Evolutionary conservation across 2,329 filamentous ascomycete species (phyloP), one percentile per base, ranked within the genome.

Genomic region (Fusarium sp.): DNA sequence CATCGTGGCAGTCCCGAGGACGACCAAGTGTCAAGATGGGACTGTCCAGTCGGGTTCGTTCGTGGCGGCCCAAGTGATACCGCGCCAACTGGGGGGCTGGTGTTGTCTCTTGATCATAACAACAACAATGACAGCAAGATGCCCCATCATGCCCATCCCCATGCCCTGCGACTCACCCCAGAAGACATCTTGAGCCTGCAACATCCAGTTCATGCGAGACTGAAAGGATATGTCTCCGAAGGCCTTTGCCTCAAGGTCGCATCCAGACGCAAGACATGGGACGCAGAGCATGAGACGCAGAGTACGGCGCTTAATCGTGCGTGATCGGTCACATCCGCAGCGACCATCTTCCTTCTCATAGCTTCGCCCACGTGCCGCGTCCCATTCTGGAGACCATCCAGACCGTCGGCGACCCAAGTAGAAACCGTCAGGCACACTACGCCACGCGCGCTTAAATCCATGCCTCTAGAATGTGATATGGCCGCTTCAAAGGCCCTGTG

Each of bases 231-330:
- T 35, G 45, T 60, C n/a, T 63, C 31, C 34, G 27, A 56, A 50
- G 22, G 29, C 29, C 60, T 35, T 58, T 37, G 29, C 38, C 27
- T 31, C 62, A 58, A 67, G 65, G 59, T 50, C 47, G 60, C 34
- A 64, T 34, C 45, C 7, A 45, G 37, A 38, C 58, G 58, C 50
- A 54, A 54, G 50, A 54, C 50, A 54, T 54, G 50, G 27, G 50
- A 54, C 18, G 50, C 50, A 54, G 27, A 31, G 27, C 50, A 54
- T 54, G 50, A 37, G 34, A 57, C 24, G 37, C 31, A 34, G 47
- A 34, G 50, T 20, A 63, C 60, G 40, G 65, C 65, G 60, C 65
- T 37, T 67, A 67, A 67, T 64, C 38, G 60, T 67, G 60, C 34
- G 24, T 54, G 56, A 31, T 29, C 37, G 64, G 64, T 34, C 50